These are phyloP conservation scores for Phytopythium litorale DNA, from an alignment of 352 stramenopile genomes.

Conservation along the genomic window DNA sequence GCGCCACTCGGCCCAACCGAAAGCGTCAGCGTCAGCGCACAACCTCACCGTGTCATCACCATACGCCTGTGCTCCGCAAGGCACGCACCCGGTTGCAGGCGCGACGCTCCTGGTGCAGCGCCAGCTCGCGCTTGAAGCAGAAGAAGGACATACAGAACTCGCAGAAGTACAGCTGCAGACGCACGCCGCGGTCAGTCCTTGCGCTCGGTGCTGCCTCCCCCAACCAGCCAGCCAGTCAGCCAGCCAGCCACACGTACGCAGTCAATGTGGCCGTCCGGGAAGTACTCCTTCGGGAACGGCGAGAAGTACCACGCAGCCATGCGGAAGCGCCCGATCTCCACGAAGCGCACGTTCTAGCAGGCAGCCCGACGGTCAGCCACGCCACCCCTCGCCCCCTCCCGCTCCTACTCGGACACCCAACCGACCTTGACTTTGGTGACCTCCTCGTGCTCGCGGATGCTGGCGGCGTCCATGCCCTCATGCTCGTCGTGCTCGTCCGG, in stretches of 20 bases:
- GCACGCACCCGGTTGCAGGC: constrained; percentile 54
- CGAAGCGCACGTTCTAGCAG: constrained; percentile 92
- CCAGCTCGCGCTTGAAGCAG: constrained; percentile 66
- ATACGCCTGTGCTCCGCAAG: too few species aligned
- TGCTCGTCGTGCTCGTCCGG: constrained; percentile 96
- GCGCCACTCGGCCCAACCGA: neutral
- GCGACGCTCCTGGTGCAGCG: constrained; percentile 58
- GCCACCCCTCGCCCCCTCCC: neutral
- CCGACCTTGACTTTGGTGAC: constrained; percentile 94
- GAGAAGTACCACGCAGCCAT: constrained; percentile 98
- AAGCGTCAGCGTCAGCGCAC: neutral
- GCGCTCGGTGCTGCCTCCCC: neutral
- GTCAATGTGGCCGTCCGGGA: constrained; percentile 81
- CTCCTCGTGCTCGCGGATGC: constrained; percentile 97
- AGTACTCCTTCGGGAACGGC: constrained; percentile 95
- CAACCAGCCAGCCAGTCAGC: constrained; percentile 1
- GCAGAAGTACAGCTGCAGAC: constrained; percentile 79
- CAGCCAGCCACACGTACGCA: constrained; percentile 41
- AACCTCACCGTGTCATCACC: neutral
- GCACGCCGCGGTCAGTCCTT: neutral
- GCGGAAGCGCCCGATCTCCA: constrained; percentile 92
- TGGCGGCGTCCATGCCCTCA: constrained; percentile 97
- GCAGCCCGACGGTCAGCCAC: neutral
- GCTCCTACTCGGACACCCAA: neutral
- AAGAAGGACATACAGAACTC: constrained; percentile 91